Evolutionary conservation across 1,284 basidiomycete species (phyloP).

Genomic region (Heliocybe sulcata): DNA sequence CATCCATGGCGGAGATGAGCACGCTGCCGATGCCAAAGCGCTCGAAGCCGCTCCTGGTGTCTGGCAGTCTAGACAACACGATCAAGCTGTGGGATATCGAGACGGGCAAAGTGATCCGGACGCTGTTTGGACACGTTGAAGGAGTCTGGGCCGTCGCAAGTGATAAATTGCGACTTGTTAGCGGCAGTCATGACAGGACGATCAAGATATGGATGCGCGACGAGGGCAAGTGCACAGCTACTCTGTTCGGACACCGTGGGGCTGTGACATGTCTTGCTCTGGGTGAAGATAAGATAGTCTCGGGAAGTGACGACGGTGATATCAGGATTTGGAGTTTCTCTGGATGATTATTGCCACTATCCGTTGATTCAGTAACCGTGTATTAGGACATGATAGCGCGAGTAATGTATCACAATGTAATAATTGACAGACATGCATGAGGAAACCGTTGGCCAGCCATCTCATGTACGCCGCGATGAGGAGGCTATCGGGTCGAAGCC

Average conservation of each 20-base stretch:
- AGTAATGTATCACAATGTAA: too few species aligned
- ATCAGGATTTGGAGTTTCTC: slow-evolving; percentile 80
- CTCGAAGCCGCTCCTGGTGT: slow-evolving; percentile 72
- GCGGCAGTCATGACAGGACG: slow-evolving; percentile 88
- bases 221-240: slow-evolving; percentile 82
- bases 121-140: slow-evolving; percentile 94
- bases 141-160: slow-evolving; percentile 95
- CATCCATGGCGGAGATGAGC: background rate
- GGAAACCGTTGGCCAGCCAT: too few species aligned
- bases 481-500: too few species aligned
- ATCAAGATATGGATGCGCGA: slow-evolving; percentile 96
- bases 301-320: slow-evolving; percentile 87
- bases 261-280: slow-evolving; percentile 90
- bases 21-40: background rate
- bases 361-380: too few species aligned
- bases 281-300: slow-evolving; percentile 93
- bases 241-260: slow-evolving; percentile 90
- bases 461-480: too few species aligned
- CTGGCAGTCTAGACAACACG: slow-evolving; percentile 93
- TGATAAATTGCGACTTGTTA: slow-evolving; percentile 89
- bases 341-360: too few species aligned
- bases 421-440: background rate
- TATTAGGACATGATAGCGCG: too few species aligned
- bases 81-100: slow-evolving; percentile 97
- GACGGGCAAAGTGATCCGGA: slow-evolving; percentile 71